Base-by-base conservation (phyloP, 2,329 filamentous ascomycete genomes). In the Aspergillus glaucus region DNA sequence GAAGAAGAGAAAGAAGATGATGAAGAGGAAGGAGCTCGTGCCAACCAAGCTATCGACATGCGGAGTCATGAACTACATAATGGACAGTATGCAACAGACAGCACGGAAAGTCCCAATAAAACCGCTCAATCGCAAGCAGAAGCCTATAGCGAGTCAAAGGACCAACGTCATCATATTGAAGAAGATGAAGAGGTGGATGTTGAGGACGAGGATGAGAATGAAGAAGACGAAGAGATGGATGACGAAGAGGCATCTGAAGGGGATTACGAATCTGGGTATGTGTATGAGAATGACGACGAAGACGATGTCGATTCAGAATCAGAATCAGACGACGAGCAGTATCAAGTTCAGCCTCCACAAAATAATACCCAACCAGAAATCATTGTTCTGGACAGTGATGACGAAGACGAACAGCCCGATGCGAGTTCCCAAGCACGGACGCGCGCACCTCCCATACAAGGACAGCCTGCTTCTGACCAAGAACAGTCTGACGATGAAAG, bases 341-440 rank as follows among this genome's bases (percentile, higher is more conserved):
- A 48, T 26, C 48, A 45, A 39, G 44, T 36, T 12, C 48, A 47
- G 28, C 30, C 49, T 15, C 21, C 49, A 7, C 49, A 50, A 19
- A 56, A 49, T 43, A 55, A 43, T 4, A 47, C 50, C 1, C 55
- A 61, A 14, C 60, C 60, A 14, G 70, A 73, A 51, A 50, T 73
- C 34, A 72, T 73, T 45, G 65, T 72, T 22, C 41, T 73, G 12
- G 70, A 72, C 48, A 72, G 68, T 49, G 70, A 72, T 48, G 72
- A 68, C 47, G 68, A 71, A 26, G 65, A 70, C 45, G 69, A 71
- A 45, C 26, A 30, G 10, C 54, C 55, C 40, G 44, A 49, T 9
- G 14, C 49, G 41, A 37, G 26, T 37, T 19, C 36, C 22, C 51
- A 44, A 17, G 15, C 21, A 22, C 43, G 40, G 14, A n/a, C 34